These are phyloP conservation scores for Neurospora africana DNA, from an alignment of 495 filamentous ascomycete species.

Conservation along the genomic window DNA sequence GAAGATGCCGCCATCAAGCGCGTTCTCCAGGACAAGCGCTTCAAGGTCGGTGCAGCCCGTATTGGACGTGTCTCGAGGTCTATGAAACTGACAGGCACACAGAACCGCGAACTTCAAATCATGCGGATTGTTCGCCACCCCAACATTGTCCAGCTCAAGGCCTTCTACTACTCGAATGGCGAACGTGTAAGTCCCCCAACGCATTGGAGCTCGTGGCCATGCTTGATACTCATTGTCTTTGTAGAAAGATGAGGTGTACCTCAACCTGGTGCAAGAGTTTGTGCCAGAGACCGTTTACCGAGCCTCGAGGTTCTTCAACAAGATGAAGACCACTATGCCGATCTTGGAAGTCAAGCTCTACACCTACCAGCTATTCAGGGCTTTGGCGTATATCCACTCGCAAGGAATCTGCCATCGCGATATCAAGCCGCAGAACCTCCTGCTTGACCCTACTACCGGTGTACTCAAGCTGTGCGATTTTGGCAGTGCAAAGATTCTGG, in stretches of 20 bases:
- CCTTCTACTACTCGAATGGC: conserved; percentile 98
- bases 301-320: conserved; percentile 98
- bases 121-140: conserved; percentile 99
- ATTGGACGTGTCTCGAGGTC: background rate
- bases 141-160: conserved; percentile 97
- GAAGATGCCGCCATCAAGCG: conserved; percentile 99
- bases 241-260: conserved; percentile 98
- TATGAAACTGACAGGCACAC: conserved; percentile 24
- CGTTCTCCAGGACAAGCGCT: conserved; percentile 95
- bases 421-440: conserved; percentile 97
- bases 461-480: conserved; percentile 98
- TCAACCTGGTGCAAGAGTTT: conserved; percentile 96
- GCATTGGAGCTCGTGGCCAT: background rate
- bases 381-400: conserved; percentile 96
- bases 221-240: conserved; percentile 12
- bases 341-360: conserved; percentile 98
- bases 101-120: conserved; percentile 99
- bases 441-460: conserved; percentile 81
- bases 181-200: conserved; percentile 61
- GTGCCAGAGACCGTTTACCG: conserved; percentile 98
- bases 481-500: conserved; percentile 95
- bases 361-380: conserved; percentile 98
- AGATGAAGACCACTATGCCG: conserved; percentile 99
- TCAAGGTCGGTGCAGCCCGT: conserved; percentile 58
- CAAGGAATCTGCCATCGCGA: conserved; percentile 98